Percentiles rank a stretch among this genome's conserved stretches.
Conservation (phyloP, 1,139 yeast species). For the Blastobotrys persicus region DNA sequence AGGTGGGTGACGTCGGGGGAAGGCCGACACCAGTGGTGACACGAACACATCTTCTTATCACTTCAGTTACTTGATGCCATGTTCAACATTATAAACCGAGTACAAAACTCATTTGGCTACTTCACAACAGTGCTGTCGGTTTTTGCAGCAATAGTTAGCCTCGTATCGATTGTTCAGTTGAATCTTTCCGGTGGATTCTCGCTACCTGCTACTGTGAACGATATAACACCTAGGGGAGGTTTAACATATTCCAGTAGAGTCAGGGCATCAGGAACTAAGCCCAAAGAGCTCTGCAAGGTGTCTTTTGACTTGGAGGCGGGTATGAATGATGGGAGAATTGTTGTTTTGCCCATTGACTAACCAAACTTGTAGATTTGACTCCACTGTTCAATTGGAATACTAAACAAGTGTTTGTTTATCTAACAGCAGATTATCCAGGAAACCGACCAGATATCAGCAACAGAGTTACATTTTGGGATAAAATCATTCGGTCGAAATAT, state of each 20-base stretch:
- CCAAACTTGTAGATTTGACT: conserved; percentile 48
- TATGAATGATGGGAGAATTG: conserved; percentile 11
- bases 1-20: background rate
- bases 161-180: conserved; percentile 33
- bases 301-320: conserved; percentile 63
- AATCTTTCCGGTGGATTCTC: conserved; percentile 30
- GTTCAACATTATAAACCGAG: conserved; percentile 21
- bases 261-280: conserved; percentile 49
- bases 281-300: conserved; percentile 77
- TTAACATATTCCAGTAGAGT: conserved; percentile 11
- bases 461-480: conserved; percentile 89
- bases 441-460: conserved; percentile 46
- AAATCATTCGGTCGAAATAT: conserved; percentile 58
- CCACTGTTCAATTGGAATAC: conserved; percentile 95
- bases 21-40: no score
- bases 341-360: background rate
- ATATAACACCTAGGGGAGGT: conserved; percentile 28
- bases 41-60: background rate
- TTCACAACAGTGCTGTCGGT: conserved; percentile 34
- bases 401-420: conserved; percentile 84
- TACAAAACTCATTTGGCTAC: conserved; percentile 32
- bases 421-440: conserved; percentile 86
- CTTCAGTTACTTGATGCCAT: conserved; percentile 5
- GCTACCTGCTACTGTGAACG: conserved; percentile 25
- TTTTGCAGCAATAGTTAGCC: conserved; percentile 30